Base-by-base conservation (phyloP, 2,329 filamentous ascomycete genomes). In the Fusarium newnesense region DNA sequence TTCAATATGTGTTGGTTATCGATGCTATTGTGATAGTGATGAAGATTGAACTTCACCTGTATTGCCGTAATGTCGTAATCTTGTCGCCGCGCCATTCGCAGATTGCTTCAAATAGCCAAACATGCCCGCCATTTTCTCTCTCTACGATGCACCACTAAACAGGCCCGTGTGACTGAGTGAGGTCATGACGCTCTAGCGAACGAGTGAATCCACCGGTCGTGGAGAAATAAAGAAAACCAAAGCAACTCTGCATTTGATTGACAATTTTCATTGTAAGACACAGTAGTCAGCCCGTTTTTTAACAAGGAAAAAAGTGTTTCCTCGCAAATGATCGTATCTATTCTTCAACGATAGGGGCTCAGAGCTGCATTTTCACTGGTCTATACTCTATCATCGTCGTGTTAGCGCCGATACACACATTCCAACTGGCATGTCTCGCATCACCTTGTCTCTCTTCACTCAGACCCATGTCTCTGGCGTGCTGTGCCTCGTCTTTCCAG, bases 371-470 rank as follows among this genome's bases (percentile, higher is more conserved):
- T 49, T 59, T 39, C 32, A 68, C 47, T 56, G 30, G 42, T 37
- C 36, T 46, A 37, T 42, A 26, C 40, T 28, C 47, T 39, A 28
- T 63, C 26, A 26, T 56, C 36, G 36, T 32, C 42, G 61, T 56
- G 26, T 56, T 52, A 49, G 52, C 40, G 53, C 36, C 24, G 40
- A 40, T 36, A 18, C 34, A 34, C 59, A 43, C 65, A 70, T 60
- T 69, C 70, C 66, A 73, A 50, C 24, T 40, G 36, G 59, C 64
- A 75, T 76, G 75, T 76, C 75, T 75, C 65, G 75, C 75, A 75
- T 76, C 75, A 75, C 43, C 63, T 70, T 62, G 54, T 67, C 60
- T 67, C 49, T 60, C 47, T 70, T 59, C 37, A 44, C 70, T 39
- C 50, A 64, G 69, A 67, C 67, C 75, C 75, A 73, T 76, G 75